Conservation (phyloP, 345 rosid species). For the Cochlearia excelsa region DNA sequence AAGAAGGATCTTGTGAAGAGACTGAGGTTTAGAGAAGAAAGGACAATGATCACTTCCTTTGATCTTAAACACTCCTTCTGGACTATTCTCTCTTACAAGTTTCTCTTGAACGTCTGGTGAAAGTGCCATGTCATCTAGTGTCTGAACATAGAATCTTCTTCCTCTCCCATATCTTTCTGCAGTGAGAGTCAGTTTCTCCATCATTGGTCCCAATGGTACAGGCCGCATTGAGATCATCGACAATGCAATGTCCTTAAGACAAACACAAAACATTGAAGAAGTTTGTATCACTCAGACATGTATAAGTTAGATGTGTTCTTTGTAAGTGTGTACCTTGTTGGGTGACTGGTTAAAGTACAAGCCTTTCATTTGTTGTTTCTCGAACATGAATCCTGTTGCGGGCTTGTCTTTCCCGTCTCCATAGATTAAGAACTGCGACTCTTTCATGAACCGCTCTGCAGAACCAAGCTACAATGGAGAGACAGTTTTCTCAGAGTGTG, state of each 20-base stretch:
- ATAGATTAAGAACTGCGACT: slow-evolving; percentile 70
- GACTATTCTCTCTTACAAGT: slow-evolving; percentile 71
- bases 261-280: background rate
- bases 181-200: slow-evolving; percentile 73
- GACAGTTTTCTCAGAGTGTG: slow-evolving; percentile 5
- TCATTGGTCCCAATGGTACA: slow-evolving; percentile 74
- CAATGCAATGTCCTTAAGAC: slow-evolving; percentile 74
- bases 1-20: slow-evolving; percentile 73
- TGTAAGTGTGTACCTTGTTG: slow-evolving; percentile 53
- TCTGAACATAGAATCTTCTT: slow-evolving; percentile 78
- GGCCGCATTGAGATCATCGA: slow-evolving; percentile 92
- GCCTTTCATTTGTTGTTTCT: slow-evolving; percentile 79
- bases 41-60: slow-evolving; percentile 96
- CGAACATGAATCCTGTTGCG: slow-evolving; percentile 91
- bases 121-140: slow-evolving; percentile 80
- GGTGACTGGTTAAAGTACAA: slow-evolving; percentile 88
- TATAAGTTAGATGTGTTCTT: too few relatives aligned
- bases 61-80: slow-evolving; percentile 85
- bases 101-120: slow-evolving; percentile 92
- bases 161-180: slow-evolving; percentile 60
- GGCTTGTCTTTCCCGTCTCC: slow-evolving; percentile 81
- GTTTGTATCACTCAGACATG: too few relatives aligned
- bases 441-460: slow-evolving; percentile 79
- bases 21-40: slow-evolving; percentile 89
- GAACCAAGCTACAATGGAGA: slow-evolving; percentile 76